Evolutionary conservation across 2,329 filamentous ascomycete genomes (phyloP), one percentile per base, ranked within the genome.

Genomic region (Ceratocystis smalleyi): DNA sequence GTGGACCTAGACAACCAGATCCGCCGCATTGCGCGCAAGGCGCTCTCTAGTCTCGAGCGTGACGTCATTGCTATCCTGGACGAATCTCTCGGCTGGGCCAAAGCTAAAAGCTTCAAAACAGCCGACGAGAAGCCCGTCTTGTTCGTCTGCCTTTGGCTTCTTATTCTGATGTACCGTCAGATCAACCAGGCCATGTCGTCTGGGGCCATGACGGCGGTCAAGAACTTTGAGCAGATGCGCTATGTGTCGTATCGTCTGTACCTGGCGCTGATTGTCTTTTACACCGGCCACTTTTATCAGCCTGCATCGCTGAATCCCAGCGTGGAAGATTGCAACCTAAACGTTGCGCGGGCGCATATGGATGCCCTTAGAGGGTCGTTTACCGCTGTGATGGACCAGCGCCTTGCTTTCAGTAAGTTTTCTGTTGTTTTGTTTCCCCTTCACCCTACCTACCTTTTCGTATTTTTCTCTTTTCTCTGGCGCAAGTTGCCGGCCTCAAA

Each of bases 141-240:
- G 24, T 80, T 78, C 77, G 75, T 74, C 17, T 75, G 75, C 69
- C 70, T 79, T 69, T 80, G 79, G 77, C 76, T 79, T 67, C 70
- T 79, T 64, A 76, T 80, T 54, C 72, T 80, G 49, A 75, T 79
- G 68, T 79, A 80, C 67, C 74, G 75, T 24, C 76, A 79, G 63
- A 70, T 79, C 55, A 63, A 55, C 61, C 57, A 63, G 61, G 17
- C 40, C 24, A 59, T 70, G 74, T 2, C n/a, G 27, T 57, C 54
- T 2, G 54, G 54, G 5, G 22, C 54, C 27, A n/a, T 30, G 27
- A 69, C 70, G 19, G 69, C 70, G 7, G 72, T 72, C 66, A 71
- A 73, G 63, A 65, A 43, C 43, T 62, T n/a, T 6, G 7, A 45
- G 19, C 30, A 27, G 10, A 59, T 63, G 35, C 30, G 45, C 22